These are phyloP conservation scores for Trichoderma brevicompactum DNA, from an alignment of 2,329 filamentous ascomycete genomes.

Conservation along the genomic window DNA sequence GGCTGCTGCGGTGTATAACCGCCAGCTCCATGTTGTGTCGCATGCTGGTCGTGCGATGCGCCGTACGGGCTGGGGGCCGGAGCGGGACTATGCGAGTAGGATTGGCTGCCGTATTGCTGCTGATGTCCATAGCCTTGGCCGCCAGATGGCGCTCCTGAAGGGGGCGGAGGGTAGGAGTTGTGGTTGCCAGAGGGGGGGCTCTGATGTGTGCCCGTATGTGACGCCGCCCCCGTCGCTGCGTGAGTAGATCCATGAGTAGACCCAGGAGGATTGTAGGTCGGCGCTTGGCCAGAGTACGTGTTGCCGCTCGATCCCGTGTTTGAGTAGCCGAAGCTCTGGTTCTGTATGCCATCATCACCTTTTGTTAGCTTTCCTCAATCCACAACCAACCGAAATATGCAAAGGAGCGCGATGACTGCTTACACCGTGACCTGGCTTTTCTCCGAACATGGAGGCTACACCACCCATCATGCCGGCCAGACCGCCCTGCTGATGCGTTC, in stretches of 20 bases:
- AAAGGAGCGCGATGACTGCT: constrained; percentile 26
- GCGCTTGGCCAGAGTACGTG: constrained; percentile 65
- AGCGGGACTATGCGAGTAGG: constrained; percentile 33
- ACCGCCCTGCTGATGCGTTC: constrained; percentile 49
- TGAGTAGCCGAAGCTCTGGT: constrained; percentile 67
- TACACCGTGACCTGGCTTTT: constrained; percentile 47
- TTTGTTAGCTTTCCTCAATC: constrained; percentile 29
- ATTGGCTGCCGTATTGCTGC: constrained; percentile 28
- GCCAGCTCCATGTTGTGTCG: constrained; percentile 35
- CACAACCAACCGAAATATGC: background rate
- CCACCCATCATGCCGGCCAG: constrained; percentile 61
- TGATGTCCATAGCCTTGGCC: constrained; percentile 28
- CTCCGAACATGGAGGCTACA: constrained; percentile 56
- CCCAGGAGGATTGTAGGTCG: constrained; percentile 49
- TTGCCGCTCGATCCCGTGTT: constrained; percentile 55
- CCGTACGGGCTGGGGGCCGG: constrained; percentile 23
- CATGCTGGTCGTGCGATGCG: constrained; percentile 29
- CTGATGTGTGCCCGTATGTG: constrained; percentile 40
- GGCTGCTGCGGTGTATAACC: constrained; percentile 33
- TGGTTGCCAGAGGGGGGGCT: constrained; percentile 3
- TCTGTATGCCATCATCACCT: constrained; percentile 39
- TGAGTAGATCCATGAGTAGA: constrained; percentile 31
- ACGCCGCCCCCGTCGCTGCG: constrained; percentile 32
- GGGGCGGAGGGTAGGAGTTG: constrained; percentile 32
- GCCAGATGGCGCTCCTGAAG: constrained; percentile 33